These are phyloP conservation scores for Candida ovalis DNA, from an alignment of 805 yeast genomes.

Conservation along the genomic window DNA sequence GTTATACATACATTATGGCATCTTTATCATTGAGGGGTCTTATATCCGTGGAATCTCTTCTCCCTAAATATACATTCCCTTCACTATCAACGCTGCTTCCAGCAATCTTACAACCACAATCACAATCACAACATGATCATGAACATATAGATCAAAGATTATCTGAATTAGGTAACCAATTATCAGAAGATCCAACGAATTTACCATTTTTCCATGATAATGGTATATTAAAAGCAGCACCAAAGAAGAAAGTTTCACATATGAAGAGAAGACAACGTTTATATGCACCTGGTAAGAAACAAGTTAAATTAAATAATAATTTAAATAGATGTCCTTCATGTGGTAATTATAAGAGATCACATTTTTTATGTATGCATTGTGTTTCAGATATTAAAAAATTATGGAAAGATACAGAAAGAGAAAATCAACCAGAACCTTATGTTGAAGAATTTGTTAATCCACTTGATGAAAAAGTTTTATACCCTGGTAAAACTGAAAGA, in stretches of 20 bases:
- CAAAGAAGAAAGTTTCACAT: slow-evolving; percentile 90
- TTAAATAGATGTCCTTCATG: slow-evolving; percentile 93
- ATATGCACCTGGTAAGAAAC: slow-evolving; percentile 79
- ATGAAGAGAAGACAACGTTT: slow-evolving; percentile 80
- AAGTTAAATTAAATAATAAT: slow-evolving; percentile 68
- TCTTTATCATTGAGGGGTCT: slow-evolving; percentile 7
- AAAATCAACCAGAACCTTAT: slow-evolving; percentile 29
- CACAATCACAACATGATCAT: slow-evolving; percentile 11
- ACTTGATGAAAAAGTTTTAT: slow-evolving; percentile 59
- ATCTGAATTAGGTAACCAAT: slow-evolving; percentile 36
- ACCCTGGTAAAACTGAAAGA: slow-evolving; percentile 66
- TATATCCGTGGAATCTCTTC: slow-evolving; percentile 13
- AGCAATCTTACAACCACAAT: slow-evolving; percentile 10
- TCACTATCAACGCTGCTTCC: slow-evolving; percentile 14
- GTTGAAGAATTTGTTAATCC: slow-evolving; percentile 47
- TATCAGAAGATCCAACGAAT: slow-evolving; percentile 31
- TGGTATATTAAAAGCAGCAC: slow-evolving; percentile 84
- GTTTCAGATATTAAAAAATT: slow-evolving; percentile 72
- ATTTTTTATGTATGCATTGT: slow-evolving; percentile 90
- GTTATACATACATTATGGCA: slow-evolving; percentile 2
- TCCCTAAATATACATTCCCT: slow-evolving; percentile 4
- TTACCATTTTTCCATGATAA: slow-evolving; percentile 50
- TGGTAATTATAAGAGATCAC: slow-evolving; percentile 87
- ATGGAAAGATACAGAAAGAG: slow-evolving; percentile 47
- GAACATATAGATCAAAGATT: slow-evolving; percentile 20